Evolutionary conservation across 2,329 filamentous ascomycete genomes (phyloP).

Genomic region (Xylariales sp.): DNA sequence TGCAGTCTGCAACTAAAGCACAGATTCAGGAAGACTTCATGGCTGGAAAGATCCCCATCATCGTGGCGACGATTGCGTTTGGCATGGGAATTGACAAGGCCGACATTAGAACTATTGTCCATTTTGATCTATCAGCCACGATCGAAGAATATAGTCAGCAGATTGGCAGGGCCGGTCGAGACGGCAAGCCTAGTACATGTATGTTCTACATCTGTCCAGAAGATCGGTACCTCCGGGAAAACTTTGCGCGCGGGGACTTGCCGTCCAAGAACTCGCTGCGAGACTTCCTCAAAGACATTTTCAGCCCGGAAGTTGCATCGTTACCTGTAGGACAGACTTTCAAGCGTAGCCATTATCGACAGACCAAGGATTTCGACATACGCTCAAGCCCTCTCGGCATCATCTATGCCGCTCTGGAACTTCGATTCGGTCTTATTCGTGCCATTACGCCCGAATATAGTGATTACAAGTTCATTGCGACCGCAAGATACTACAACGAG

Average conservation of each 20-base stretch:
- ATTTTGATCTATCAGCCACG: slow-evolving; percentile 46
- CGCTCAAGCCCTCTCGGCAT: slow-evolving; percentile 42
- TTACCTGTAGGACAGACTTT: slow-evolving; percentile 36
- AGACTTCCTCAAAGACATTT: slow-evolving; percentile 46
- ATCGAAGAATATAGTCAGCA: slow-evolving; percentile 56
- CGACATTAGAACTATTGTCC: slow-evolving; percentile 50
- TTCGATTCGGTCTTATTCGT: slow-evolving; percentile 52
- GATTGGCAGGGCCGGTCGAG: slow-evolving; percentile 50
- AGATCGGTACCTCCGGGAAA: slow-evolving; percentile 54
- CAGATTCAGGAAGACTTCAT: slow-evolving; percentile 49
- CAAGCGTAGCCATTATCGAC: slow-evolving; percentile 38
- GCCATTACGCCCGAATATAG: slow-evolving; percentile 54
- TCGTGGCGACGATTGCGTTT: slow-evolving; percentile 54
- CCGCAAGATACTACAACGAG: slow-evolving; percentile 21
- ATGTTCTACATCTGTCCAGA: slow-evolving; percentile 53
- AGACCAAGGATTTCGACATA: slow-evolving; percentile 50
- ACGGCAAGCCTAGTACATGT: slow-evolving; percentile 49
- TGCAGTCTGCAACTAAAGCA: slow-evolving; percentile 39
- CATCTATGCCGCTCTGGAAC: slow-evolving; percentile 57
- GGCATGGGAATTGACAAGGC: slow-evolving; percentile 58
- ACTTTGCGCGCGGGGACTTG: slow-evolving; percentile 55
- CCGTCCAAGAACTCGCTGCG: slow-evolving; percentile 47
- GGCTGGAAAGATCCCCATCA: slow-evolving; percentile 36
- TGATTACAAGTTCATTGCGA: slow-evolving; percentile 45
- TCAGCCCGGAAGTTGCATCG: slow-evolving; percentile 28